Percentiles rank a stretch among this genome's conserved stretches.
Conservation (phyloP, 805 yeast genomes). For the Myxozyma monticola region DNA sequence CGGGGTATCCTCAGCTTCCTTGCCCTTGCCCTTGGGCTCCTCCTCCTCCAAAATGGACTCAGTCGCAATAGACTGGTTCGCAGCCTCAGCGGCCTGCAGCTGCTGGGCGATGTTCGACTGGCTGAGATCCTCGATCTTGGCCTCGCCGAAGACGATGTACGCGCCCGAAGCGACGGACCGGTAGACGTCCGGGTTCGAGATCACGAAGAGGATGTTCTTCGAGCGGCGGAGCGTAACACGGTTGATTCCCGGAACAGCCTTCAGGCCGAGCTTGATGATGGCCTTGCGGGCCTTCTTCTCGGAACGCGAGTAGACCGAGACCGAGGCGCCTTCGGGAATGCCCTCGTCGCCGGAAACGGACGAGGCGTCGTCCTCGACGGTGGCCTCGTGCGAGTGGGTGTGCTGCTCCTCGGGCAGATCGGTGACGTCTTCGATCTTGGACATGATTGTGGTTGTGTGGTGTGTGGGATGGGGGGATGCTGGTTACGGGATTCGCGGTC, state of each 20-base stretch:
- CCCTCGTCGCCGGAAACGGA: conserved; percentile 39
- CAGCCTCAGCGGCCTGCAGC: conserved; percentile 49
- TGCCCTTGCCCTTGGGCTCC: conserved; percentile 34
- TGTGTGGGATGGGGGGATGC: too few relatives aligned
- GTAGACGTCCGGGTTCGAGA: conserved; percentile 93
- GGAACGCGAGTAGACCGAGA: conserved; percentile 78
- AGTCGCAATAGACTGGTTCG: conserved; percentile 43
- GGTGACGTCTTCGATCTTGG: conserved; percentile 32
- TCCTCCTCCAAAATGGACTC: conserved; percentile 35
- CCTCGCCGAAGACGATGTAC: conserved; percentile 96
- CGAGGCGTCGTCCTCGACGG: conserved; percentile 28
- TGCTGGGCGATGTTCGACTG: conserved; percentile 74
- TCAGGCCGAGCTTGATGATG: conserved; percentile 83
- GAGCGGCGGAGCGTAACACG: conserved; percentile 89
- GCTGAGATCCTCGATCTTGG: conserved; percentile 91
- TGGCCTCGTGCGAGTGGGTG: conserved; percentile 3
- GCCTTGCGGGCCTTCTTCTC: conserved; percentile 94
- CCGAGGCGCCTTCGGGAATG: conserved; percentile 82
- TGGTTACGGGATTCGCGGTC: too few relatives aligned
- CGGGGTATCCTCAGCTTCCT: conserved; percentile 57
- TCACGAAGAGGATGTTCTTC: conserved; percentile 87
- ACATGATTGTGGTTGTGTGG: conserved; percentile 3
- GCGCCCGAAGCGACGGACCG: conserved; percentile 86
- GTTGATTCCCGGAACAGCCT: conserved; percentile 85
- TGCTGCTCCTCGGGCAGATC: conserved; percentile 21